phyloP scores from a whole-genome alignment of 495 filamentous ascomycete species.

The Aspergillus haitiensis region DNA sequence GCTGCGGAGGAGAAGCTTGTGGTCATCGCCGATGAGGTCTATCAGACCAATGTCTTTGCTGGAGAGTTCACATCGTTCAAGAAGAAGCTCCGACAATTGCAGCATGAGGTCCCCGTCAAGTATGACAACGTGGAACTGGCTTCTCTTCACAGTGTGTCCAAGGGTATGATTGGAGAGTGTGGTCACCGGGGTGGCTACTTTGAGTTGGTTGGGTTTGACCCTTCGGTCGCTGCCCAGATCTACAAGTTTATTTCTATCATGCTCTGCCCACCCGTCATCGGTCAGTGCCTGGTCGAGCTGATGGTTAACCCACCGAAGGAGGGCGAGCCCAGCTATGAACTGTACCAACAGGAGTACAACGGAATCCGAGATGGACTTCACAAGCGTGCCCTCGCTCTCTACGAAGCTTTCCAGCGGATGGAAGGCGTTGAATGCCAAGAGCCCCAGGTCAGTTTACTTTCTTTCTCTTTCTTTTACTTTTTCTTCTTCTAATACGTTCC shows the following conservation, averaged over 20 bases:
- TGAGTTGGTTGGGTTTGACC: conserved; percentile 86
- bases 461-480: background rate
- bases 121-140: conserved; percentile 87
- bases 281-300: conserved; percentile 91
- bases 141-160: conserved; percentile 81
- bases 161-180: conserved; percentile 98
- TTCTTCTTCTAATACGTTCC: conserved; percentile 12
- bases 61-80: conserved; percentile 96
- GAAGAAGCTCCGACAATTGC: conserved; percentile 78
- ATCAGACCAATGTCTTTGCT: conserved; percentile 96
- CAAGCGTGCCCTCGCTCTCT: conserved; percentile 78
- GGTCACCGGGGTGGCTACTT: conserved; percentile 97
- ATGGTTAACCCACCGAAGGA: conserved; percentile 92
- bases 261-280: conserved; percentile 91
- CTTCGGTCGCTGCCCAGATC: conserved; percentile 83
- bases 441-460: conserved; percentile 55
- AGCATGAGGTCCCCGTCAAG: conserved; percentile 67
- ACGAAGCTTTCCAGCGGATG: conserved; percentile 88
- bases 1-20: conserved; percentile 86
- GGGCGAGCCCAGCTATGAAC: conserved; percentile 76
- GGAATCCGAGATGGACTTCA: conserved; percentile 72
- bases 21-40: conserved; percentile 93
- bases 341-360: conserved; percentile 83
- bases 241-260: conserved; percentile 98
- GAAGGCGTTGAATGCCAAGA: conserved; percentile 88